A percentile compares a stretch with the other conserved stretches of the same genome.
phyloP scores from a whole-genome alignment of 495 filamentous ascomycete species.

The Terfezia claveryi region DNA sequence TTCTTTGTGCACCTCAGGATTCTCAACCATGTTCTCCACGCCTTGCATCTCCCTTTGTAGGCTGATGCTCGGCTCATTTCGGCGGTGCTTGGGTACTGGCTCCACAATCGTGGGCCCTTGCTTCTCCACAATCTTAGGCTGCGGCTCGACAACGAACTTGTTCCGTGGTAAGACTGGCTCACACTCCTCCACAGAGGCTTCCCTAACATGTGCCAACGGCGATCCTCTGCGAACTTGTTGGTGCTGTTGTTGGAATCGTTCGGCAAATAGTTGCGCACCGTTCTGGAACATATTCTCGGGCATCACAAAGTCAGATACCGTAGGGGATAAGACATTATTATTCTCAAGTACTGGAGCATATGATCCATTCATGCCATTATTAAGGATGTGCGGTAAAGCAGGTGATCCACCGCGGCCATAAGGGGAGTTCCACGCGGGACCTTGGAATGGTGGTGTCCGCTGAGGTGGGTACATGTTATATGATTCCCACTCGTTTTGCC shows the following conservation, averaged over 20 bases:
- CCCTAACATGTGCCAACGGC: slow-evolving; percentile 17
- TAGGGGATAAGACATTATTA: slow-evolving; percentile 5
- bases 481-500: slow-evolving; percentile 9
- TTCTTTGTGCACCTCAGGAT: slow-evolving; percentile 5
- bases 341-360: slow-evolving; percentile 10
- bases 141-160: slow-evolving; percentile 3
- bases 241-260: slow-evolving; percentile 23
- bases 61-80: slow-evolving; percentile 44
- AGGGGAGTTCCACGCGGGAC: not conserved
- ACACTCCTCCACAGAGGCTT: slow-evolving; percentile 8
- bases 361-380: slow-evolving; percentile 8
- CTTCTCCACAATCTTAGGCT: slow-evolving; percentile 8
- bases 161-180: not conserved
- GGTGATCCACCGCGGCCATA: slow-evolving; percentile 8
- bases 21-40: slow-evolving; percentile 36
- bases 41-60: slow-evolving; percentile 66
- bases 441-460: slow-evolving; percentile 9
- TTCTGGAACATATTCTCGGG: slow-evolving; percentile 6
- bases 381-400: slow-evolving; percentile 12
- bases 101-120: slow-evolving; percentile 34
- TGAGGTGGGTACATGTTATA: slow-evolving; percentile 10
- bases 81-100: slow-evolving; percentile 41
- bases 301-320: slow-evolving; percentile 4
- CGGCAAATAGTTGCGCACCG: slow-evolving; percentile 10
- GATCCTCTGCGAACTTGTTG: slow-evolving; percentile 21